These are phyloP conservation scores for Synchytrium microbalum DNA, from an alignment of 371 early-diverging fungal genomes.

Conservation along the genomic window DNA sequence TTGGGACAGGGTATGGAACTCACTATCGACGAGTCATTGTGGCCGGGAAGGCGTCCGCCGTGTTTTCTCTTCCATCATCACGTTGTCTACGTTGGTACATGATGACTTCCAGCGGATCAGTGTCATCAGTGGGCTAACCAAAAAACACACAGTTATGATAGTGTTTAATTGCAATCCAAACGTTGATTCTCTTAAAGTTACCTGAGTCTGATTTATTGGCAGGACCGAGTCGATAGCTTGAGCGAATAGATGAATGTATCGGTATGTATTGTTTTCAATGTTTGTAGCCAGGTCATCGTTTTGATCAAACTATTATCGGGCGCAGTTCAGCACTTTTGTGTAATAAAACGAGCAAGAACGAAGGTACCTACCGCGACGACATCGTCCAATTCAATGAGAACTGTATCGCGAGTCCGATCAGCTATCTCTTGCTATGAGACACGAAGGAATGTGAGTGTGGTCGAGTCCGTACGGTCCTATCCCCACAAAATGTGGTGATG, in stretches of 20 bases:
- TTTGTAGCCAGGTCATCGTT: constrained; percentile 30
- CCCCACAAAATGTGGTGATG: neutral
- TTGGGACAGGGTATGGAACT: constrained; percentile 17
- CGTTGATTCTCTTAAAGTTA: constrained; percentile 14
- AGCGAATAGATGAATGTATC: constrained; percentile 72
- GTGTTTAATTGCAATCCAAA: constrained; percentile 1
- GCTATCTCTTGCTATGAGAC: constrained; percentile 21
- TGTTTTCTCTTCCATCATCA: constrained; percentile 46
- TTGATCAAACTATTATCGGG: constrained; percentile 17
- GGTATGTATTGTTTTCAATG: constrained; percentile 75
- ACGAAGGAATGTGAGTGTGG: neutral
- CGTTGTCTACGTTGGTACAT: constrained; percentile 74
- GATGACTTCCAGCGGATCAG: constrained; percentile 82
- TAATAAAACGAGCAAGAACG: neutral
- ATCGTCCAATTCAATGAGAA: constrained; percentile 32
- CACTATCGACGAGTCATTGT: constrained; percentile 80
- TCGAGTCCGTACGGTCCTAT: neutral
- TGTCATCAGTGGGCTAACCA: constrained; percentile 58
- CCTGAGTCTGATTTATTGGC: constrained; percentile 45
- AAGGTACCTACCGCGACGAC: constrained; percentile 17
- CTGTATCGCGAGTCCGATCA: constrained; percentile 13
- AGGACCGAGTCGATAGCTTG: constrained; percentile 66
- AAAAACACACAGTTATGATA: constrained; percentile 7
- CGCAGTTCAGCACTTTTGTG: constrained; percentile 1
- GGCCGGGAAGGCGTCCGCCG: constrained; percentile 58